Percentiles rank a stretch among this genome's conserved stretches.
Evolutionary conservation across 306 rosid genomes (phyloP).

Genomic region (Rosa chinensis): DNA sequence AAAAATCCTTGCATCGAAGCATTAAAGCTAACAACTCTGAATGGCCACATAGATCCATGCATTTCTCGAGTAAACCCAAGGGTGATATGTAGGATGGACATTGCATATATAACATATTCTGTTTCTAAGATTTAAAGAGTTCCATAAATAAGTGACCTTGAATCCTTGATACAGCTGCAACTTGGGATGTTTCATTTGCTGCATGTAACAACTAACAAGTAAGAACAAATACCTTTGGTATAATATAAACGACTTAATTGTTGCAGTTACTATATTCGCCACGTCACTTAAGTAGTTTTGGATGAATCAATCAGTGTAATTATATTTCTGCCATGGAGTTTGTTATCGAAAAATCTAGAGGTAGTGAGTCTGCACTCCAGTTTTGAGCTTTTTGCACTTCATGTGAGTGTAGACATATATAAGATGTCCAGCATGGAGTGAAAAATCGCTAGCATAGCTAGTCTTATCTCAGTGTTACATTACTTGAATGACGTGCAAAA

Average conservation of each 20-base stretch:
- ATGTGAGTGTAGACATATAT: neutral
- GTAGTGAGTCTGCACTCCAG: neutral
- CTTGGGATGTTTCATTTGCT: neutral
- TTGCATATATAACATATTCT: neutral
- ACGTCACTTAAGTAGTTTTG: neutral
- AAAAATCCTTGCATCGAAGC: neutral
- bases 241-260: neutral
- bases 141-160: neutral
- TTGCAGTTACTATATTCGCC: neutral
- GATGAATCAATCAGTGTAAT: neutral
- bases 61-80: neutral
- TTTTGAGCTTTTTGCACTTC: neutral
- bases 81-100: neutral
- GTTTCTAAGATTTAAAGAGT: neutral
- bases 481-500: neutral
- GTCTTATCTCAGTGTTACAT: neutral
- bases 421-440: neutral
- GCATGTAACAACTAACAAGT: neutral
- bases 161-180: neutral
- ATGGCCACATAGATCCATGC: neutral
- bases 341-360: too few species aligned
- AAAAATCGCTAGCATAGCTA: neutral
- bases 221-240: neutral
- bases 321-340: neutral
- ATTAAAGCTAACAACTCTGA: neutral